phyloP scores from a whole-genome alignment of 1,139 yeast genomes.

The Tardiomyces digboiensis region DNA sequence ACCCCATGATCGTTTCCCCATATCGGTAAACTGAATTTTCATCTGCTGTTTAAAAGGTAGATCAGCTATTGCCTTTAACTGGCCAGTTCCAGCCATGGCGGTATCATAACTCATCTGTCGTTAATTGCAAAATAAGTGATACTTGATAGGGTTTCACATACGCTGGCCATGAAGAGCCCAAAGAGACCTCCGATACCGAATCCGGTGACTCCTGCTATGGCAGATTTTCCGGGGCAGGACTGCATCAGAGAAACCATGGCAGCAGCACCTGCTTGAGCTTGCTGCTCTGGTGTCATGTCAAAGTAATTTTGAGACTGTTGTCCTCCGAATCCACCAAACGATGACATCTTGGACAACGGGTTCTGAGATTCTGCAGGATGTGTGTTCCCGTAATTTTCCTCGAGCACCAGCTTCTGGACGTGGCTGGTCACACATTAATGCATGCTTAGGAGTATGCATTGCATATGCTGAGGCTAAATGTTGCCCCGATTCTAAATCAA shows the following conservation, averaged over 20 bases:
- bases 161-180: conserved; percentile 92
- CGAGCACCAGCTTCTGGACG: background rate
- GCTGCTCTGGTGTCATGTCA: conserved; percentile 86
- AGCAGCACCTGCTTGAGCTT: conserved; percentile 86
- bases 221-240: conserved; percentile 93
- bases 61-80: conserved; percentile 48
- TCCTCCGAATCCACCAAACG: conserved; percentile 2
- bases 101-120: conserved; percentile 36
- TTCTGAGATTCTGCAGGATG: conserved; percentile 23
- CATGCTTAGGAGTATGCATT: too few species aligned
- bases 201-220: conserved; percentile 89
- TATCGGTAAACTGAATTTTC: conserved; percentile 83
- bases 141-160: background rate
- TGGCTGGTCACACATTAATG: background rate
- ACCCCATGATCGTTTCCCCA: conserved; percentile 79
- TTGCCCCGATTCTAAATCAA: too few species aligned
- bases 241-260: conserved; percentile 78
- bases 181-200: conserved; percentile 94
- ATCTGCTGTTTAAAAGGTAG: conserved; percentile 90
- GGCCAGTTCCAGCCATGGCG: conserved; percentile 46
- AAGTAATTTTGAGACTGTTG: conserved; percentile 30
- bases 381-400: conserved; percentile 14
- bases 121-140: background rate
- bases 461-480: too few species aligned
- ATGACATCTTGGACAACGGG: conserved; percentile 3